Evolutionary conservation across 345 rosid genomes (phyloP).

Genomic region (Rhodomyrtus tomentosa): DNA sequence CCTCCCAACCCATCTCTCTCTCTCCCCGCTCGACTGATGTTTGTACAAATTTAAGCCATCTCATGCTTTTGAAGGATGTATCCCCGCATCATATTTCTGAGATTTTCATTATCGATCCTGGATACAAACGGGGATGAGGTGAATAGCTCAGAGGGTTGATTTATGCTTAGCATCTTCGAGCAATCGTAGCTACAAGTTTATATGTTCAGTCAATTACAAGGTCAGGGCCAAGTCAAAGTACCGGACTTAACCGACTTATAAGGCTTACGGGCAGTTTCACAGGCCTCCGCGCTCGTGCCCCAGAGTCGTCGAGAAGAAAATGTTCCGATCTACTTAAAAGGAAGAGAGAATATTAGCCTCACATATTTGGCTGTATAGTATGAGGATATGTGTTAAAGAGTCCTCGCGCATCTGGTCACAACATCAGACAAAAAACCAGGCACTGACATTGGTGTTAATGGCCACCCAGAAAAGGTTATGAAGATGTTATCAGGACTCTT

Average conservation of each 20-base stretch:
- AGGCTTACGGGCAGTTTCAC: not conserved
- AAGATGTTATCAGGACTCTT: not conserved
- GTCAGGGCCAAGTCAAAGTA: not conserved
- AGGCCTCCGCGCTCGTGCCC: not conserved
- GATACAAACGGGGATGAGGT: not conserved
- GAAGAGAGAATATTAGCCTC: not conserved
- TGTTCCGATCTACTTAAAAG: not conserved
- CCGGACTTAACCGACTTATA: not conserved
- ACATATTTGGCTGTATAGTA: not conserved
- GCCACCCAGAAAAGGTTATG: not conserved
- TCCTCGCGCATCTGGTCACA: not conserved
- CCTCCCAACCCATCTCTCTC: no score
- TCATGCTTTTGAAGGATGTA: not conserved
- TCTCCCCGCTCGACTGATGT: no score
- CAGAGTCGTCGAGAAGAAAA: not conserved
- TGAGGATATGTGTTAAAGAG: not conserved
- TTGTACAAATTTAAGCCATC: not conserved
- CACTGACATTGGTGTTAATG: not conserved
- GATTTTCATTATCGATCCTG: not conserved
- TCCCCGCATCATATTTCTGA: not conserved
- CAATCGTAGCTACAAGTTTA: not conserved
- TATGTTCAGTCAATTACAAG: not conserved
- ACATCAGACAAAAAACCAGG: not conserved
- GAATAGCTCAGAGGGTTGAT: not conserved
- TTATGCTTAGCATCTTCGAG: not conserved